A percentile compares a stretch with the other conserved stretches of the same genome.
Evolutionary conservation across 2,329 filamentous ascomycete genomes (phyloP).

Genomic region (Claviceps purpurea): DNA sequence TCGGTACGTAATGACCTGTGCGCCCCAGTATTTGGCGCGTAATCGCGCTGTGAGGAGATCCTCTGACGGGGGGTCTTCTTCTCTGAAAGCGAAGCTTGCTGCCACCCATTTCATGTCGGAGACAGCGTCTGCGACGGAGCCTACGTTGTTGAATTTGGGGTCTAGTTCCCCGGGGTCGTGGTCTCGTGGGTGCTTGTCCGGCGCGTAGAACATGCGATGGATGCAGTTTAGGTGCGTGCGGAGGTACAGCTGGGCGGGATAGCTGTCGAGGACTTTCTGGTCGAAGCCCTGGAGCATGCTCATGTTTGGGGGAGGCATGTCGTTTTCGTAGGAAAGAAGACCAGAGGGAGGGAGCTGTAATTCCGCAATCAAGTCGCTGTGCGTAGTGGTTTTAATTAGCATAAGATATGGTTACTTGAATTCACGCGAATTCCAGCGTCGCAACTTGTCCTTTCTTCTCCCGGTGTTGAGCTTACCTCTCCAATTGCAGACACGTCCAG

Average conservation of each 20-base stretch:
- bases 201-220: constrained; percentile 42
- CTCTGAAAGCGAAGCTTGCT: constrained; percentile 41
- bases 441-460: not conserved
- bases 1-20: constrained; percentile 76
- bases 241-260: constrained; percentile 49
- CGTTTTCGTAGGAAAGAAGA: constrained; percentile 46
- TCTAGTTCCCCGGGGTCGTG: constrained; percentile 13
- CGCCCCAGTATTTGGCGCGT: constrained; percentile 90
- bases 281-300: constrained; percentile 29
- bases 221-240: constrained; percentile 52
- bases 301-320: constrained; percentile 54
- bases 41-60: constrained; percentile 75
- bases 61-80: constrained; percentile 53
- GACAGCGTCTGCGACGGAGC: constrained; percentile 29
- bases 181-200: constrained; percentile 21
- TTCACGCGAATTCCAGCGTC: not conserved
- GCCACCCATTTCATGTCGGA: constrained; percentile 34
- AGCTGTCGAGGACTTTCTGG: constrained; percentile 41
- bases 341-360: constrained; percentile 50
- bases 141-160: constrained; percentile 31
- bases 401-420: not conserved
- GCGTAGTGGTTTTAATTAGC: not conserved
- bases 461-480: constrained; percentile 46
- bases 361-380: constrained; percentile 81
- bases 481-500: constrained; percentile 87